Evolutionary conservation across 345 rosid species (phyloP).

Genomic region (Murraya paniculata): DNA sequence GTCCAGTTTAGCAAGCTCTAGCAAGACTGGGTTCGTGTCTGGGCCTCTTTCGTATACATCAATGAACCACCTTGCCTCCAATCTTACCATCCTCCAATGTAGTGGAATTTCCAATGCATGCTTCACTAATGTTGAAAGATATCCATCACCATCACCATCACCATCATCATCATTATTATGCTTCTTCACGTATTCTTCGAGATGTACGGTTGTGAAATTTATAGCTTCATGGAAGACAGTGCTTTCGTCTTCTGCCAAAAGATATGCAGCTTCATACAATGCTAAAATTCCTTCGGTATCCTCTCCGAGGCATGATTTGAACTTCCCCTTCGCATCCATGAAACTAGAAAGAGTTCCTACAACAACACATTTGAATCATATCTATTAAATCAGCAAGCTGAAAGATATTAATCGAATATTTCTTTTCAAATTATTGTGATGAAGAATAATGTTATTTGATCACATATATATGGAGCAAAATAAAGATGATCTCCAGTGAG

Average conservation of each 20-base stretch:
- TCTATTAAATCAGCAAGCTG: too few relatives aligned
- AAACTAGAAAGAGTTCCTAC: neutral
- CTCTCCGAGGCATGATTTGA: neutral
- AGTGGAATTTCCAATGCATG: conserved; percentile 37
- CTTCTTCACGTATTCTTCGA: neutral
- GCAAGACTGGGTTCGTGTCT: conserved; percentile 23
- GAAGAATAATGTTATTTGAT: too few relatives aligned
- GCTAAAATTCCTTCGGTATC: neutral
- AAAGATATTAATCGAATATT: too few relatives aligned
- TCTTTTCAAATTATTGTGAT: too few relatives aligned
- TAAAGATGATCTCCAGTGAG: too few relatives aligned
- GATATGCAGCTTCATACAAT: neutral
- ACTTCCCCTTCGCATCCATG: neutral
- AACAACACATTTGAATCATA: neutral
- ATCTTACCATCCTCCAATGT: conserved; percentile 44
- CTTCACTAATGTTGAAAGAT: conserved; percentile 19
- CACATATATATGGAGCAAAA: too few relatives aligned
- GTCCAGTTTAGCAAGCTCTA: conserved; percentile 46
- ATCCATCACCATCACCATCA: neutral
- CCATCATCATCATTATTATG: neutral
- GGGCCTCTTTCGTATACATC: conserved; percentile 23
- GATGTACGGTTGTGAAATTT: neutral
- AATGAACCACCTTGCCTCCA: conserved; percentile 54
- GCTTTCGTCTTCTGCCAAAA: neutral
- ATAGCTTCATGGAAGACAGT: neutral